phyloP scores from a whole-genome alignment of 208 protist species.

The Leptomonas pyrrhocoris region DNA sequence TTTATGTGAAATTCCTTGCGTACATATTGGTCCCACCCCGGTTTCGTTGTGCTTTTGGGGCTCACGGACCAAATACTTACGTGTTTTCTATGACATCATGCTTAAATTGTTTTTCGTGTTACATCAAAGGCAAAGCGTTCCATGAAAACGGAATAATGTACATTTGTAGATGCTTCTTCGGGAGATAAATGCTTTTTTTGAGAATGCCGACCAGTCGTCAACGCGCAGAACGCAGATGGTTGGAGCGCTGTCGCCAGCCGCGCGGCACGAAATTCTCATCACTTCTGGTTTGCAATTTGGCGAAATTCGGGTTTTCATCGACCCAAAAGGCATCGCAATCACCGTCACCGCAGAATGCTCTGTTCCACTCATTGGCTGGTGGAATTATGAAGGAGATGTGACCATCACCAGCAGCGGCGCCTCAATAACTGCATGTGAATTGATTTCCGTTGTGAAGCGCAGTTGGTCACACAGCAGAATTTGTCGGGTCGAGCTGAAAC shows the following conservation, averaged over 20 bases:
- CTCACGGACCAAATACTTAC: no score
- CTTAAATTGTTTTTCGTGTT: no score
- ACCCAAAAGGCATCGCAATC: background rate
- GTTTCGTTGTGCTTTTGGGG: no score
- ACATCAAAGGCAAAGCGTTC: no score
- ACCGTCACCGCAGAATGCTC: background rate
- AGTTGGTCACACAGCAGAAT: background rate
- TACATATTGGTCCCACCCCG: no score
- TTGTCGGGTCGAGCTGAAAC: background rate
- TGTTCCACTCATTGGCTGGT: constrained; percentile 19
- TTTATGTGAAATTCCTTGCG: no score
- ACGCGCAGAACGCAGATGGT: background rate
- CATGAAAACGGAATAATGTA: background rate
- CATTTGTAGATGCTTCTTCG: background rate
- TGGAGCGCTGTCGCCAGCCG: background rate
- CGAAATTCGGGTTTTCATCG: background rate
- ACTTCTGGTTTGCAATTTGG: background rate
- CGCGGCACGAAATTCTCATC: background rate
- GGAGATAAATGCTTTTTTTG: constrained; percentile 1
- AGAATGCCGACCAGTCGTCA: background rate
- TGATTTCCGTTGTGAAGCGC: background rate
- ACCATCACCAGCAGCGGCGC: background rate
- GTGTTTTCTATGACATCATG: no score
- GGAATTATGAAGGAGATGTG: constrained; percentile 7
- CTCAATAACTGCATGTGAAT: constrained; percentile 6